Evolutionary conservation across 2,329 filamentous ascomycete genomes (phyloP), one percentile per base, ranked within the genome.

Genomic region (Xylariales sp.): DNA sequence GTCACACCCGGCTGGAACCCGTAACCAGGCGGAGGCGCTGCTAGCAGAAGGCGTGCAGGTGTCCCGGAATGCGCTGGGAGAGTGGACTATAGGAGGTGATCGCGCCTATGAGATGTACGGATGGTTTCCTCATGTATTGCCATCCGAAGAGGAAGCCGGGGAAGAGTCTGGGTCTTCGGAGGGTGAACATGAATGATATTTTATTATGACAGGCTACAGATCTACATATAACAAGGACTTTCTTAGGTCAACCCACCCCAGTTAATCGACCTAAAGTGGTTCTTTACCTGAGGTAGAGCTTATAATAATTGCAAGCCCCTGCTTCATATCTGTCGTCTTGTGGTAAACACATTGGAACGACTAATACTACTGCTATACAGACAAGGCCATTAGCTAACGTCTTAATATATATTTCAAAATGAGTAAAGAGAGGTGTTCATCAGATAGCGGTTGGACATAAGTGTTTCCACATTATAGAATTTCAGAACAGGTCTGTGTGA

Each of bases 401-500:
- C n/a, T 52, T 10, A 7, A 30, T 3, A 62, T 18, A 55, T 53
- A 12, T 53, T 61, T 23, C 62, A 52, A 36, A 23, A 62, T n/a
- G 1, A 48, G 41, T 18, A 34, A 10, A 50, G n/a, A 36, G 14
- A 14, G 28, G n/a, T 45, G 54, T 39, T 68, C 23, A 23, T 92
- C 90, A 93, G 90, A 93, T 89, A 93, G 91, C 90, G 91, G 90
- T 93, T 93, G 91, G 89, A 90, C 89, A 88, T 90, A 88, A 82
- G 82, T 83, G 78, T 83, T 86, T 92, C 90, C 85, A 91, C 90
- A 93, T 85, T 52, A 72, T 76, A 78, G 23, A 23, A 81, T 53
- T 69, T 93, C 90, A 86, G 91, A 91, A 91, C 91, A 93, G 91
- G 91, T 93, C 91, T 93, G 90, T 93, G 91, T 91, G 87, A 83